phyloP scores from a whole-genome alignment of 495 filamentous ascomycete species.

The Tetracladium marchalianum region DNA sequence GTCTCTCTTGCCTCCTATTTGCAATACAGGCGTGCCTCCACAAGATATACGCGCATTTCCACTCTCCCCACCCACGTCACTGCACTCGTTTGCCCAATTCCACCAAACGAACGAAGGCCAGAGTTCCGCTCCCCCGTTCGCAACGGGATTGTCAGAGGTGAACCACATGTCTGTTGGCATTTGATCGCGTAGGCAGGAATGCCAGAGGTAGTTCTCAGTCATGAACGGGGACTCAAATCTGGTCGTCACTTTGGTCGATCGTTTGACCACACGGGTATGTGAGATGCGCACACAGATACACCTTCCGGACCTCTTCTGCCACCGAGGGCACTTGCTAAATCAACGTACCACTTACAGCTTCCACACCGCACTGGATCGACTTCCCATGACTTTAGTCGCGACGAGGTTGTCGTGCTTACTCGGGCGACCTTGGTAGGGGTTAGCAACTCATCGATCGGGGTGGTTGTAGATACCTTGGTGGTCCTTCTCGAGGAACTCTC shows the following conservation, averaged over 20 bases:
- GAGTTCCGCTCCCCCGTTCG: too few species aligned
- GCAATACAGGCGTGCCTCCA: too few species aligned
- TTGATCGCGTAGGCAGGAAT: conserved; percentile 10
- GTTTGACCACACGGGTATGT: conserved; percentile 50
- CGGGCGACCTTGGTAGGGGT: conserved; percentile 50
- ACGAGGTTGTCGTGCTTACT: conserved; percentile 50
- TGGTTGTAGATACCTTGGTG: conserved; percentile 47
- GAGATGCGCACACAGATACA: neutral
- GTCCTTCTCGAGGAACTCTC: conserved; percentile 37
- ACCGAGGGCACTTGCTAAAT: neutral
- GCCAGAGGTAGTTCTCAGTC: conserved; percentile 4
- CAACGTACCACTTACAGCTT: conserved; percentile 31
- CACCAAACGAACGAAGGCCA: too few species aligned
- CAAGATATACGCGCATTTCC: too few species aligned
- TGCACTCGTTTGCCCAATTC: too few species aligned
- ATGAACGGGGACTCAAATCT: conserved; percentile 56
- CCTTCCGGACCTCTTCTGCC: conserved; percentile 6
- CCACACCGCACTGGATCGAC: conserved; percentile 53
- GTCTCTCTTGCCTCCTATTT: too few species aligned
- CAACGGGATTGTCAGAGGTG: too few species aligned
- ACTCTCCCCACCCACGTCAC: too few species aligned
- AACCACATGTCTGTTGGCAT: conserved; percentile 12
- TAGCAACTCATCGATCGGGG: conserved; percentile 34
- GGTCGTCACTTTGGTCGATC: conserved; percentile 54
- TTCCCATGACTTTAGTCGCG: conserved; percentile 44